phyloP scores from a whole-genome alignment of 345 rosid species.

The Citrus sp. region DNA sequence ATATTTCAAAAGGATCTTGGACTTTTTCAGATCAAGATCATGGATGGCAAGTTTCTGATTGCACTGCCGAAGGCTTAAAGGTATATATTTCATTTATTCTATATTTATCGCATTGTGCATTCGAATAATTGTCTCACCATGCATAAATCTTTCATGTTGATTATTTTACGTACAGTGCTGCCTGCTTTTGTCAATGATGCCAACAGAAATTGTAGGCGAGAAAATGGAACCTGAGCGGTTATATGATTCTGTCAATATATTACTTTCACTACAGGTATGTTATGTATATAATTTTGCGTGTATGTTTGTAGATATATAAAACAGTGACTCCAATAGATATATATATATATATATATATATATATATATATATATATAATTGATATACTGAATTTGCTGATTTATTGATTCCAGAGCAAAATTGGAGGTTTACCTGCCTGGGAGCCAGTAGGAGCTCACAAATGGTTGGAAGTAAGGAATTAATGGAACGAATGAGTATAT shows the following conservation, averaged over 20 bases:
- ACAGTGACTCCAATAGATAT: too few species aligned
- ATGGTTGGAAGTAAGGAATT: conserved; percentile 28
- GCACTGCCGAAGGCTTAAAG: conserved; percentile 8
- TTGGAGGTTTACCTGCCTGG: conserved; percentile 49
- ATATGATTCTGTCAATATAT: conserved; percentile 39
- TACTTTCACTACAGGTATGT: conserved; percentile 38
- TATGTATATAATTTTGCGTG: too few species aligned
- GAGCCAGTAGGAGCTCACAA: conserved; percentile 33
- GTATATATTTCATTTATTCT: neutral
- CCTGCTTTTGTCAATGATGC: conserved; percentile 33
- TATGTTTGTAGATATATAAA: too few species aligned
- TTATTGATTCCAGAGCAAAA: conserved; percentile 24
- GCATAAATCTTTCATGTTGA: too few species aligned
- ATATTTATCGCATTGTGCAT: too few species aligned
- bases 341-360: too few species aligned
- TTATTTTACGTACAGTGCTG: conserved; percentile 24
- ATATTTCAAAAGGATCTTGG: conserved; percentile 14
- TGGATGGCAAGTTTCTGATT: conserved; percentile 20
- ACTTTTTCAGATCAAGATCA: conserved; percentile 15
- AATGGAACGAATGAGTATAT: neutral
- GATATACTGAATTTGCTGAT: too few species aligned
- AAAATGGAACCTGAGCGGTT: conserved; percentile 29
- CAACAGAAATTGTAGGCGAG: conserved; percentile 33
- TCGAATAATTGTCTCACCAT: neutral
- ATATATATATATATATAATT: too few species aligned